Evolutionary conservation across 768 basidiomycete species (phyloP).

Genomic region (Rhizopogon roseolus): DNA sequence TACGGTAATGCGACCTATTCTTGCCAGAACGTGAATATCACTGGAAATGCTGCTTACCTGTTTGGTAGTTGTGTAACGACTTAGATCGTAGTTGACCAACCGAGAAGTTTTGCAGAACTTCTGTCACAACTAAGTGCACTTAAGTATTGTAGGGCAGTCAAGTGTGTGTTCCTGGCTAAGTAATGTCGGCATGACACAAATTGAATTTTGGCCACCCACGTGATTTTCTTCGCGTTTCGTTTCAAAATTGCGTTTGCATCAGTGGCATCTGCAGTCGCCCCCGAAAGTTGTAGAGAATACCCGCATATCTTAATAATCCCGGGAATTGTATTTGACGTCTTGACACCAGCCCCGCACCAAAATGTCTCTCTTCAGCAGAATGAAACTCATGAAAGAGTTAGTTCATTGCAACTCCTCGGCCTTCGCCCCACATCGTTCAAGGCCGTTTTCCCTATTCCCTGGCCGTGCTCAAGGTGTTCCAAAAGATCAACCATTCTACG

Average conservation of each 20-base stretch:
- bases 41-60: slow-evolving; percentile 37
- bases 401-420: not conserved
- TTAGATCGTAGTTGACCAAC: not conserved
- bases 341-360: slow-evolving; percentile 9
- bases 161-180: too few species aligned
- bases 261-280: too few species aligned
- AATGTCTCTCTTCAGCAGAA: slow-evolving; percentile 5
- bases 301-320: too few species aligned
- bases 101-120: too few species aligned
- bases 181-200: too few species aligned
- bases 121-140: too few species aligned
- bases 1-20: slow-evolving; percentile 40
- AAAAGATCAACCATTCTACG: slow-evolving; percentile 19
- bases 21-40: slow-evolving; percentile 51
- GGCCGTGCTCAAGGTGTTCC: not conserved
- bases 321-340: not conserved
- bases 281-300: too few species aligned
- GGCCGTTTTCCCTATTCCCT: not conserved
- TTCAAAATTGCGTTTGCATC: too few species aligned
- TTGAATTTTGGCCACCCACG: too few species aligned
- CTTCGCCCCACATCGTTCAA: not conserved
- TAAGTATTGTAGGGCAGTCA: too few species aligned
- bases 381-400: not conserved
- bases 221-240: too few species aligned
- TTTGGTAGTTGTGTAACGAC: slow-evolving; percentile 31